Base-by-base conservation (phyloP, 2,329 filamentous ascomycete species). In the Pyrenophora seminiperda region DNA sequence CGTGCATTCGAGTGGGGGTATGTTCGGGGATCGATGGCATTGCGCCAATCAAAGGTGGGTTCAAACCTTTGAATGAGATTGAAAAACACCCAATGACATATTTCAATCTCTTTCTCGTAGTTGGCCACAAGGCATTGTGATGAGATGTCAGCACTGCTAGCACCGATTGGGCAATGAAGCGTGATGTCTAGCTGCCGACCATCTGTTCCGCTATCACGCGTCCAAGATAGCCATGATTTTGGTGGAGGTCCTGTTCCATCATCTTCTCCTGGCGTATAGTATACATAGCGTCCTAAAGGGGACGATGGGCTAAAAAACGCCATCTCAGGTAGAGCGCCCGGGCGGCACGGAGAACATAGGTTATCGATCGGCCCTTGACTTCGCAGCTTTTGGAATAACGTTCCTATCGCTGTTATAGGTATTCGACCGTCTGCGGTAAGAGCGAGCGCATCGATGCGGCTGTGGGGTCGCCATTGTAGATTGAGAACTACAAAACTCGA, bases 381-480 rank as follows among this genome's bases (percentile, higher is more conserved):
- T 32, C 29, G 39, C 20, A 41, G 39, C 7, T 43, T 54, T 15
- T 54, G 50, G 17, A 59, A 59, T 29, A 53, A 31, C 34, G 32
- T 40, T 17, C 56, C 58, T 17, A 62, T 52, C 52, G 56, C 54
- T 48, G 32, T 33, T 34, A 56, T 54, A 32, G 54, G 56, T 14
- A 62, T 58, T 50, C 46, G 42, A 9, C 59, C 57, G 33, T 60
- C 52, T 31, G 41, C 34, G 29, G 54, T 58, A 40, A 60, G 50
- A 56, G 43, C 13, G 44, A 62, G 49, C 24, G 49, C 36, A 43
- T 50, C 49, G 34, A 62, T 49, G 33, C 56, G 53, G 46, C 53
- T 40, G 41, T 61, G 58, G 47, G 56, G 50, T 54, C 10, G 46
- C 58, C 58, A 61, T 38, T 59, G 56, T 41, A 61, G 33, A 45